A percentile compares a stretch with the other conserved stretches of the same genome.
Conservation (phyloP, 345 rosid genomes). For the Lepidium africanum region DNA sequence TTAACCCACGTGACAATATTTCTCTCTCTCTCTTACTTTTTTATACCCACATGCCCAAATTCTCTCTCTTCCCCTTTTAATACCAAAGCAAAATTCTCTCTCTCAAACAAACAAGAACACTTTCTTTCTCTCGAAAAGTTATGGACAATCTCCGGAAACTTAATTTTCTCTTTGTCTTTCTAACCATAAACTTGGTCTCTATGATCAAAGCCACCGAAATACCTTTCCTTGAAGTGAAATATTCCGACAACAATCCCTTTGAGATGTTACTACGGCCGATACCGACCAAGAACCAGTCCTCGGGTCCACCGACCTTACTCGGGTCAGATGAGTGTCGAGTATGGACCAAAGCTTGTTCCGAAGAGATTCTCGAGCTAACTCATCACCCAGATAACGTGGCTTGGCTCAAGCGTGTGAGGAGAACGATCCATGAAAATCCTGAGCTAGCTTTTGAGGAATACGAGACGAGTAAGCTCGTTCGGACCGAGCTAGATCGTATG, state of each 20-base stretch:
- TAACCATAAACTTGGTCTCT: not conserved
- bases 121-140: not conserved
- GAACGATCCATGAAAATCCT: conserved; percentile 69
- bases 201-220: not conserved
- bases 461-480: conserved; percentile 51
- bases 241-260: not conserved
- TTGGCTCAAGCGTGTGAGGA: conserved; percentile 53
- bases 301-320: not conserved
- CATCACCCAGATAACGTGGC: conserved; percentile 34
- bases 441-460: conserved; percentile 69
- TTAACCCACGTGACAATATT: conserved; percentile 21
- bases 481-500: conserved; percentile 51
- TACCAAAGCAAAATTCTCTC: not conserved
- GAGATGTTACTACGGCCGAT: not conserved
- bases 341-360: conserved; percentile 16
- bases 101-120: not conserved
- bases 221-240: conserved; percentile 15
- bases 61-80: not conserved
- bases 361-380: conserved; percentile 33
- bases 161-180: conserved; percentile 4
- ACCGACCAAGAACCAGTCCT: conserved; percentile 17
- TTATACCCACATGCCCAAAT: conserved; percentile 14
- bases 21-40: not conserved
- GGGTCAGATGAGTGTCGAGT: conserved; percentile 15
- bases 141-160: conserved; percentile 19